Evolutionary conservation across 768 basidiomycete species (phyloP), one percentile per base, ranked within the genome.

Genomic region (Kockovaella imperatae): DNA sequence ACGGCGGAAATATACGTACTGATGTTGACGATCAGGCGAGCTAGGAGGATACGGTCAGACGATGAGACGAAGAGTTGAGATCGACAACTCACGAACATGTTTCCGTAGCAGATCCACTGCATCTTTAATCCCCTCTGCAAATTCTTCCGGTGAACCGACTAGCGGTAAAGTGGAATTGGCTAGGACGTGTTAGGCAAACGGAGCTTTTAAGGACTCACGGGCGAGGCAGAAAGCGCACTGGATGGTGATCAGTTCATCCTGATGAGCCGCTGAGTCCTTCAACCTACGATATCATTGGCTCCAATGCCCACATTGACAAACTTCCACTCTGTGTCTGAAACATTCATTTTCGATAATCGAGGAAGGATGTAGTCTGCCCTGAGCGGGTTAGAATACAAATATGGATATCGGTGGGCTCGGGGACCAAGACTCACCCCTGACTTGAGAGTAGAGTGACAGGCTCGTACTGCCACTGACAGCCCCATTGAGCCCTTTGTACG

Each of bases 161-260:
- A 59, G 36, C 2, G 55, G 46, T 6, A 43, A n/a, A 11, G 60
- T 57, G 1, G 42, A 23, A 41, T 65, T 57, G 8, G 62, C 61
- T 63, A 31, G 6, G 7, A 15, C 5, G 18, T 40, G 46, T 45
- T 6, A 40, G 34, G 14, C 18, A 23, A 36, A 28, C 26, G 36
- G 18, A 41, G 42, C 34, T 18, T 24, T 30, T 20, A 32, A 2
- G 24, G 6, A 34, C 57, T 50, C 49, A 52, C 66, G 63, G 28
- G 62, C 49, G 24, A 69, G 41, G 46, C 67, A 69, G 49, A 56
- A 69, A 17, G 62, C 62, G 36, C 67, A 69, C 62, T 68, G 38
- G 2, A 41, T 17, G 20, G 2, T 45, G 20, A 51, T 42, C 20
- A 20, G 51, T 42, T 10, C 15, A 8, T 38, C 15, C n/a, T 14